These are phyloP conservation scores for Euptelea pleiosperma DNA, from an alignment of 164 flowering plant genomes.

Conservation along the genomic window DNA sequence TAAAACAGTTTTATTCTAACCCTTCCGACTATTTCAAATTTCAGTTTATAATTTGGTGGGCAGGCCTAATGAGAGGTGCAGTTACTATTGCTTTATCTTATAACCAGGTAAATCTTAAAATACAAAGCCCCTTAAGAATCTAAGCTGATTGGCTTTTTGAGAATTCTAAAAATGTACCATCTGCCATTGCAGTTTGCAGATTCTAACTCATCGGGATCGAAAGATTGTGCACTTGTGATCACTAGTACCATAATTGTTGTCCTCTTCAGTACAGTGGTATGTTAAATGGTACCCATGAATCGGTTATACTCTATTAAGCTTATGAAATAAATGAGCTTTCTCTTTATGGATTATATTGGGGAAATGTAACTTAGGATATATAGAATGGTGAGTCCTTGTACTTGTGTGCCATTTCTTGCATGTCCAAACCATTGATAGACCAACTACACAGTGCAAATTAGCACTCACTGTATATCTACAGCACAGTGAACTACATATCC, in stretches of 20 bases:
- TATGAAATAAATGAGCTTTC: too few species aligned
- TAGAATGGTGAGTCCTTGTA: too few species aligned
- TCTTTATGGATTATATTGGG: too few species aligned
- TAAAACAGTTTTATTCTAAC: not conserved
- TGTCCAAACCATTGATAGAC: too few species aligned
- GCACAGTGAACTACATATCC: too few species aligned
- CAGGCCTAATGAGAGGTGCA: slow-evolving; percentile 87
- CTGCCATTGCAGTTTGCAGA: slow-evolving; percentile 43
- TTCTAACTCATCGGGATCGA: slow-evolving; percentile 16
- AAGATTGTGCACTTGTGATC: slow-evolving; percentile 46
- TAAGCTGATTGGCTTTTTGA: not conserved
- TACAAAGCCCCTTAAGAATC: not conserved
- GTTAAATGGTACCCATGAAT: too few species aligned
- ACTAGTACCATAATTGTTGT: slow-evolving; percentile 65
- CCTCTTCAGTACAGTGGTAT: slow-evolving; percentile 70
- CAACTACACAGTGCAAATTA: too few species aligned
- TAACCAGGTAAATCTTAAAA: slow-evolving; percentile 37
- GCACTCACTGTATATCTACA: too few species aligned
- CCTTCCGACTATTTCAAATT: slow-evolving; percentile 8
- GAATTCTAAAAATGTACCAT: not conserved
- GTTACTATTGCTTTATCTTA: slow-evolving; percentile 72
- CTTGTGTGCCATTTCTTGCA: too few species aligned
- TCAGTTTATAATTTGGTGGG: slow-evolving; percentile 82
- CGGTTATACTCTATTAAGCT: too few species aligned
- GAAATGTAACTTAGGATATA: too few species aligned